Evolutionary conservation across 495 filamentous ascomycete species (phyloP), one percentile per base, ranked within the genome.

Genomic region (Sporormia fimetaria): DNA sequence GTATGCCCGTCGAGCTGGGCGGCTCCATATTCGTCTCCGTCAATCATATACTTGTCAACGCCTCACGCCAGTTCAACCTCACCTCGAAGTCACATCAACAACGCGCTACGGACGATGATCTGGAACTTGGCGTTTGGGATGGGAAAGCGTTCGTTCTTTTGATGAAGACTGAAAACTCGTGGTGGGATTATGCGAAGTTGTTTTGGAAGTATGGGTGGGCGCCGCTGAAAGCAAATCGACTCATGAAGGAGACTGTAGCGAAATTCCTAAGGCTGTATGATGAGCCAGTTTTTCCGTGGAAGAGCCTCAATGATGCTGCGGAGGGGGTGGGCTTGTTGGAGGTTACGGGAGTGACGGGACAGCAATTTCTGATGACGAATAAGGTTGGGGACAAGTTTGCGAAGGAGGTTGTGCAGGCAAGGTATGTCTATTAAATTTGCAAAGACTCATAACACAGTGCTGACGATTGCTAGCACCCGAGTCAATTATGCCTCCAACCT

Each of bases 401-500:
- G 1, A 74, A 74, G 8, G 87, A 99, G 33, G 76, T 99, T 28
- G 74, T 98, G 9, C 92, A 96, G 63, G 84, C 90, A 11, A 57
- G 52, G 52, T 55, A 31, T n/a, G 43, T 38, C 15, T 26, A 3
- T 33, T 42, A 8, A 1, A 12, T 10, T 24, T 9, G 38, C 10
- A n/a, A 4, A 11, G 16, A 9, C 17, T 10, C n/a, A 6, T 24
- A 27, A 25, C 12, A 15, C 14, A 21, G 28, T 4, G 17, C 20
- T 11, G 18, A 44, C 33, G 31, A 30, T 15, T 16, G 21, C 25
- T 35, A 82, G 77, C 48, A 96, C 90, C 0, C 70, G 90, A 4
- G 90, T 96, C 29, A 99, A 99, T 56, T 96, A 96, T 63, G 90
- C 81, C 0, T 83, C 88, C 47, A 95, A 99, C 44, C 57, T 98